Evolutionary conservation across 2,329 filamentous ascomycete genomes (phyloP).

Genomic region (Leptosphaerulina australis): DNA sequence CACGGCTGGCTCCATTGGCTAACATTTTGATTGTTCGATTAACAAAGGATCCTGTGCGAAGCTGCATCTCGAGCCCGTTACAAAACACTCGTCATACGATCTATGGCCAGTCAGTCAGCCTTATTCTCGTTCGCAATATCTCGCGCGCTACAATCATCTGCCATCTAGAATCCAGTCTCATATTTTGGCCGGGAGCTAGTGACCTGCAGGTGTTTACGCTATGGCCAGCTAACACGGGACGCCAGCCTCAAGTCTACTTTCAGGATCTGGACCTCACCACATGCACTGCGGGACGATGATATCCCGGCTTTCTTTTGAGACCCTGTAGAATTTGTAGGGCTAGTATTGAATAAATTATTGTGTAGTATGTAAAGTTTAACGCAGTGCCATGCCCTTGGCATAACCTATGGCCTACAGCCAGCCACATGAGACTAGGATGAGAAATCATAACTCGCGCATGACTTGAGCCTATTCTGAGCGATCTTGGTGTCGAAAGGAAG

Average conservation of each 20-base stretch:
- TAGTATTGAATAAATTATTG: constrained; percentile 1
- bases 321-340: not conserved
- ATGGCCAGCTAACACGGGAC: constrained; percentile 14
- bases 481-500: not conserved
- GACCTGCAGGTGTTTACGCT: constrained; percentile 20
- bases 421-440: constrained; percentile 9
- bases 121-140: not conserved
- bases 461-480: constrained; percentile 2
- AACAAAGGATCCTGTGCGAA: not conserved
- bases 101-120: not conserved
- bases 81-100: not conserved
- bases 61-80: not conserved
- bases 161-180: constrained; percentile 20
- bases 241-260: constrained; percentile 4
- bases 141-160: constrained; percentile 3
- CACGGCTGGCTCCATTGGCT: not conserved
- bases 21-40: not conserved
- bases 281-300: not conserved
- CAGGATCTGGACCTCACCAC: not conserved
- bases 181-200: constrained; percentile 21
- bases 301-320: not conserved
- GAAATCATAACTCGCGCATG: constrained; percentile 1
- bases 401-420: constrained; percentile 9
- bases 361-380: not conserved
- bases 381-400: constrained; percentile 1